Conservation (phyloP, 2,329 filamentous ascomycete species). For the Corynespora cassiicola region DNA sequence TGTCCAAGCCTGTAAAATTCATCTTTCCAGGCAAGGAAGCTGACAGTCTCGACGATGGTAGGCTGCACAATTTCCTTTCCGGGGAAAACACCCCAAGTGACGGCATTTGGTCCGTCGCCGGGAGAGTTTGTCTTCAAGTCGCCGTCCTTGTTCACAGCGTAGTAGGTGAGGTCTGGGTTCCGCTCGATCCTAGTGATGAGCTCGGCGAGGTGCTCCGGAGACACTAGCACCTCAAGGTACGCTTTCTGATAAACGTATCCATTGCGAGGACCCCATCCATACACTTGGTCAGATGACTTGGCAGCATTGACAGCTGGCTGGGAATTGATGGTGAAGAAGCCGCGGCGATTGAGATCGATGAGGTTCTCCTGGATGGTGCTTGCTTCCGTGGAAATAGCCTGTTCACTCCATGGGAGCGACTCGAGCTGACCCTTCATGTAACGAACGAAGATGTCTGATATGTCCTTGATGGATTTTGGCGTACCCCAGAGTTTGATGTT, state of each 20-base stretch:
- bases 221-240: slow-evolving; percentile 89
- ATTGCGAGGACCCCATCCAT: slow-evolving; percentile 93
- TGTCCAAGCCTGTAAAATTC: slow-evolving; percentile 92
- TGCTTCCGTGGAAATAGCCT: slow-evolving; percentile 82
- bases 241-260: slow-evolving; percentile 99
- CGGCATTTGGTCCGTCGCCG: slow-evolving; percentile 90
- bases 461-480: slow-evolving; percentile 78
- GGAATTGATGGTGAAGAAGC: slow-evolving; percentile 94
- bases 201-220: slow-evolving; percentile 78
- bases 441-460: slow-evolving; percentile 81
- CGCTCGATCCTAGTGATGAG: slow-evolving; percentile 79
- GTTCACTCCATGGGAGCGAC: slow-evolving; percentile 91
- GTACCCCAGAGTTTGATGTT: slow-evolving; percentile 96
- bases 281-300: slow-evolving; percentile 83
- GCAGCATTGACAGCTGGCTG: slow-evolving; percentile 93
- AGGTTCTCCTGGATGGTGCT: slow-evolving; percentile 78
- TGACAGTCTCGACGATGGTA: slow-evolving; percentile 98
- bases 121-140: slow-evolving; percentile 84
- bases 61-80: slow-evolving; percentile 99
- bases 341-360: slow-evolving; percentile 81
- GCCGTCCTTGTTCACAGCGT: slow-evolving; percentile 86
- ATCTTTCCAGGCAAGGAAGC: slow-evolving; percentile 98
- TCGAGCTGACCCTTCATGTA: slow-evolving; percentile 84
- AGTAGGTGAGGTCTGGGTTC: slow-evolving; percentile 87
- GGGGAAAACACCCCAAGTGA: slow-evolving; percentile 99